A percentile compares a stretch with the other conserved stretches of the same genome.
Evolutionary conservation across 75 land plant genomes (phyloP).

Genomic region (Pseudotsuga menziesii): DNA sequence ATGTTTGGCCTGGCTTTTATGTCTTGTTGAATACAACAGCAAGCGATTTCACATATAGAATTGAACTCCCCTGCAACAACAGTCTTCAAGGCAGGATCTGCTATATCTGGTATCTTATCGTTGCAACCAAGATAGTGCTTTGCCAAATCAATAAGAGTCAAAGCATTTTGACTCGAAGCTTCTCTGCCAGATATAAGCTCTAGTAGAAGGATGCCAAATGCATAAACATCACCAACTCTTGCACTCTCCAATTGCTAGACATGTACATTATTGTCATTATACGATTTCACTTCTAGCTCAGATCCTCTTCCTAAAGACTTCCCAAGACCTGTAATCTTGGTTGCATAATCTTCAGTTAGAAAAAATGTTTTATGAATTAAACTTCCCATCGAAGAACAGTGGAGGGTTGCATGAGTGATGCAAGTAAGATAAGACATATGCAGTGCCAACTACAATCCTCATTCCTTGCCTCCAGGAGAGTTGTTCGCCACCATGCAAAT

Average conservation of each 20-base stretch:
- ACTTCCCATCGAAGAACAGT: conserved; percentile 21
- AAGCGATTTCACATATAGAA: conserved; percentile 30
- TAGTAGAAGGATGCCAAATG: conserved; percentile 26
- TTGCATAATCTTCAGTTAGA: conserved; percentile 25
- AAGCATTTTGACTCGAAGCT: conserved; percentile 18
- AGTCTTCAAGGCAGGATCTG: conserved; percentile 22
- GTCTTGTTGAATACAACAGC: conserved; percentile 19
- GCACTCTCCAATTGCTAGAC: conserved; percentile 10
- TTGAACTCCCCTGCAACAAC: conserved; percentile 20
- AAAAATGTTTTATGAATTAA: conserved; percentile 19
- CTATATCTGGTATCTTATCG: conserved; percentile 28
- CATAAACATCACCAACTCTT: conserved; percentile 26
- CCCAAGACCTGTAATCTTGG: conserved; percentile 18
- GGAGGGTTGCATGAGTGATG: conserved; percentile 31
- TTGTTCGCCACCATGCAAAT: conserved; percentile 21
- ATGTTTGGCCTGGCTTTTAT: conserved; percentile 16
- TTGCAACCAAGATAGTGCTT: conserved; percentile 22
- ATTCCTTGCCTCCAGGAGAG: conserved; percentile 37
- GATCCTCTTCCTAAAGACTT: neutral
- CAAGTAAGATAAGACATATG: conserved; percentile 25
- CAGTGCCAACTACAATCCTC: conserved; percentile 26
- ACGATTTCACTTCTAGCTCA: conserved; percentile 2
- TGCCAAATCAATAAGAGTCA: conserved; percentile 28
- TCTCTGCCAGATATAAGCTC: conserved; percentile 27
- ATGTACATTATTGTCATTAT: neutral